A percentile compares a stretch with the other conserved stretches of the same genome.
phyloP scores from a whole-genome alignment of 208 protist genomes.

The Lotmaria passim region DNA sequence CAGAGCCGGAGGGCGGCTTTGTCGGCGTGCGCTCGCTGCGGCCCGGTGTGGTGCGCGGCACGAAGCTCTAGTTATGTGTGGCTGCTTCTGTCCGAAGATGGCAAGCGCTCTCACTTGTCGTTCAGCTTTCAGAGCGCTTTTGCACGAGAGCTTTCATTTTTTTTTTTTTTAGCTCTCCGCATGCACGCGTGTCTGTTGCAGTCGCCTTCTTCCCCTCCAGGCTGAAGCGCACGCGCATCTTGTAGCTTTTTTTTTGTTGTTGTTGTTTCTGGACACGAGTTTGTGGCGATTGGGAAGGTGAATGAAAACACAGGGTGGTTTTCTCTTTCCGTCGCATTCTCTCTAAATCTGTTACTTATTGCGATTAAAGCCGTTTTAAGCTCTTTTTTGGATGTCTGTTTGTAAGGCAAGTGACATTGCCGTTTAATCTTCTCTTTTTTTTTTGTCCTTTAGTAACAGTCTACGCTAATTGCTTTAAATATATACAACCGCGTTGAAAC shows the following conservation, averaged over 20 bases:
- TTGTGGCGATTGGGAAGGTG: too few species aligned
- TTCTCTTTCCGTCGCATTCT: slow-evolving; percentile 1
- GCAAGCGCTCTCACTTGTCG: background rate
- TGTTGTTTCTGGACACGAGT: too few species aligned
- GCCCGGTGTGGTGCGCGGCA: slow-evolving; percentile 69
- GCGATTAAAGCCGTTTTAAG: background rate
- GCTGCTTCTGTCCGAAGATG: background rate
- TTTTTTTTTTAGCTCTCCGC: too few species aligned
- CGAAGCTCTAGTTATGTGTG: slow-evolving; percentile 24
- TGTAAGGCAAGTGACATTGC: background rate
- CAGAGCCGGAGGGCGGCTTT: slow-evolving; percentile 86
- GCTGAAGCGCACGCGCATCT: too few species aligned
- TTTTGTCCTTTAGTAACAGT: background rate
- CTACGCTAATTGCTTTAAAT: background rate
- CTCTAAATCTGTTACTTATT: background rate
- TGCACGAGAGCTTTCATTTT: too few species aligned
- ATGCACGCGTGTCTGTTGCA: too few species aligned
- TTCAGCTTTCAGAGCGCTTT: too few species aligned
- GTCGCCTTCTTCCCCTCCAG: too few species aligned
- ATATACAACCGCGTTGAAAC: background rate
- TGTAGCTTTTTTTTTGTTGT: too few species aligned
- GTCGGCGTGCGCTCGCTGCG: slow-evolving; percentile 76
- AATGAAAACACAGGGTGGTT: background rate
- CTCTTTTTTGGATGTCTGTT: too few species aligned
- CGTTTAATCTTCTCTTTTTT: background rate